phyloP scores from a whole-genome alignment of 2,329 filamentous ascomycete species.

The Ophiocordyceps sinensis region DNA sequence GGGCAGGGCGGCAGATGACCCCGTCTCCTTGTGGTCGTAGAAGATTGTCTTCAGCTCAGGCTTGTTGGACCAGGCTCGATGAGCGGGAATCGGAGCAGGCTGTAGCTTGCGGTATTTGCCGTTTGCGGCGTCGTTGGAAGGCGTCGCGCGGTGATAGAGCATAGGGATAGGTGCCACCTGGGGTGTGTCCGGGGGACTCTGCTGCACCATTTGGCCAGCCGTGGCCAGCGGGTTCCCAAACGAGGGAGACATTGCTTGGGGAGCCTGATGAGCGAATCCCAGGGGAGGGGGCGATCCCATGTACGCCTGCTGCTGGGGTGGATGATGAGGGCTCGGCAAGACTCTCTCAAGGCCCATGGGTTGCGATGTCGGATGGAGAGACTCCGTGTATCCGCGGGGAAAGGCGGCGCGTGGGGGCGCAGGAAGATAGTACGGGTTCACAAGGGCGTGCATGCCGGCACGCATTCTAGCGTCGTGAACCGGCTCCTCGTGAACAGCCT shows the following conservation, averaged over 20 bases:
- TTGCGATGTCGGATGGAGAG: conserved; percentile 14
- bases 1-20: conserved; percentile 38
- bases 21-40: conserved; percentile 46
- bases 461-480: conserved; percentile 18
- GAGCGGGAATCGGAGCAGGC: conserved; percentile 39
- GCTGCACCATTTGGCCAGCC: conserved; percentile 17
- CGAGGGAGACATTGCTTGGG: conserved; percentile 21
- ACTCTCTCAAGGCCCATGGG: conserved; percentile 17
- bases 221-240: conserved; percentile 17
- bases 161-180: conserved; percentile 14
- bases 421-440: conserved; percentile 17
- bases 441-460: conserved; percentile 10
- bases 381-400: conserved; percentile 16
- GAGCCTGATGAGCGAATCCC: conserved; percentile 10
- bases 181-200: conserved; percentile 20
- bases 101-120: conserved; percentile 43
- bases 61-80: conserved; percentile 30
- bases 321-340: conserved; percentile 18
- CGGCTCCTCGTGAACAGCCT: conserved; percentile 18
- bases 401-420: conserved; percentile 14
- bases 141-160: conserved; percentile 22
- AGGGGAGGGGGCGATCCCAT: conserved; percentile 20
- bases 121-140: conserved; percentile 21
- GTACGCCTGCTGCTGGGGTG: conserved; percentile 11
- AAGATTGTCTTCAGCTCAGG: conserved; percentile 43